Evolutionary conservation across 108 stramenopile genomes (phyloP).

Genomic region (Skeletonema menzelii): DNA sequence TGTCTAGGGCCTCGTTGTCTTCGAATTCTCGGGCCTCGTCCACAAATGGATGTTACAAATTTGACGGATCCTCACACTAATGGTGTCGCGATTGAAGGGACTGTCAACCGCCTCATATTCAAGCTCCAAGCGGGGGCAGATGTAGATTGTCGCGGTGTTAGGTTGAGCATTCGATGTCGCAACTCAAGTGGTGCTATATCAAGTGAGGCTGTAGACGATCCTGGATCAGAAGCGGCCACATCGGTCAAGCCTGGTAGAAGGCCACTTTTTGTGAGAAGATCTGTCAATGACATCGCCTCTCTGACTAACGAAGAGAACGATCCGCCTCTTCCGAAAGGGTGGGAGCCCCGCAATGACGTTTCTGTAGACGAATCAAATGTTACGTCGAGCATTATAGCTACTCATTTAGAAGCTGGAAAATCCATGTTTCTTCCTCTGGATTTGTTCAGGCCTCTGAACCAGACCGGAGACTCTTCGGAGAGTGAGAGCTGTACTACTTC

Average conservation of each 20-base stretch:
- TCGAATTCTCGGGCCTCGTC: constrained; percentile 66
- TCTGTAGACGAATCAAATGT: constrained; percentile 22
- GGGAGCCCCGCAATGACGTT: constrained; percentile 53
- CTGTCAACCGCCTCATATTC: constrained; percentile 81
- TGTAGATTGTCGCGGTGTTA: constrained; percentile 62
- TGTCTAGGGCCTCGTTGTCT: constrained; percentile 71
- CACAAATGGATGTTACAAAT: constrained; percentile 66
- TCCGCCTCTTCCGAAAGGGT: constrained; percentile 59
- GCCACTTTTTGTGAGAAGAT: constrained; percentile 39
- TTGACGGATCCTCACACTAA: constrained; percentile 55
- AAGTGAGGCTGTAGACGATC: constrained; percentile 1
- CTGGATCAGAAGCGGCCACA: background rate
- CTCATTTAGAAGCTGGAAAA: constrained; percentile 50
- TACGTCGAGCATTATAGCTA: constrained; percentile 10
- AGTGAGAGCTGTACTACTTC: constrained; percentile 14
- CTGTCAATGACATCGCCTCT: constrained; percentile 26
- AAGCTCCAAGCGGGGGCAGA: constrained; percentile 51
- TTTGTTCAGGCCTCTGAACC: constrained; percentile 60
- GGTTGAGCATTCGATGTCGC: constrained; percentile 38
- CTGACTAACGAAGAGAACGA: constrained; percentile 37
- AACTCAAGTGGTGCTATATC: constrained; percentile 13
- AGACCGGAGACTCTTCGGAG: constrained; percentile 7
- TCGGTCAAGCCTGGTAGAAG: constrained; percentile 5
- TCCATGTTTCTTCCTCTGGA: constrained; percentile 56
- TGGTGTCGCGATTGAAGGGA: constrained; percentile 75